These are phyloP conservation scores for Salix suchowensis DNA, from an alignment of 345 rosid species.

Conservation along the genomic window DNA sequence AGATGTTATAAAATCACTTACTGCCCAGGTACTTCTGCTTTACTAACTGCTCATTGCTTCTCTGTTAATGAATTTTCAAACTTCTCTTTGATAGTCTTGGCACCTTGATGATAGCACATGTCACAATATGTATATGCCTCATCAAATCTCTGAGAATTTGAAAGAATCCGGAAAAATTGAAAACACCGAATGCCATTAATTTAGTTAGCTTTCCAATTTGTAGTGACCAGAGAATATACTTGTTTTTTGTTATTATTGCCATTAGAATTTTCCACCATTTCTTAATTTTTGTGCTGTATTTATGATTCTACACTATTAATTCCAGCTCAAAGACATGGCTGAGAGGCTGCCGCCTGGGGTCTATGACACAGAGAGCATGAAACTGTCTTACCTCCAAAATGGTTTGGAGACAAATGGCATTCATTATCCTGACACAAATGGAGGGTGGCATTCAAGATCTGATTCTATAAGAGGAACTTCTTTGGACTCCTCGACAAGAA, in stretches of 20 bases:
- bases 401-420: constrained; percentile 69
- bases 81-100: neutral
- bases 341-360: constrained; percentile 71
- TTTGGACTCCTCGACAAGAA: constrained; percentile 43
- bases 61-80: neutral
- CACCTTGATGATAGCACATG: neutral
- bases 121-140: neutral
- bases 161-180: neutral
- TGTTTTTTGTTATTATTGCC: neutral
- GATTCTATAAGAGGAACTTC: constrained; percentile 48
- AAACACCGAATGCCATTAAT: neutral
- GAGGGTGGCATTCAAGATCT: constrained; percentile 59
- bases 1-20: constrained; percentile 91
- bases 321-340: constrained; percentile 87
- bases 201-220: neutral
- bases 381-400: constrained; percentile 41
- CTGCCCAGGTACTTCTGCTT: constrained; percentile 64
- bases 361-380: constrained; percentile 51
- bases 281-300: neutral
- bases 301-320: constrained; percentile 11
- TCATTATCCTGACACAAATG: constrained; percentile 47
- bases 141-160: neutral
- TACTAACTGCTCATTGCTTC: neutral
- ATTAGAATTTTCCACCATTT: neutral
- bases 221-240: neutral